phyloP scores from a whole-genome alignment of 164 flowering plant genomes.

The Vitis rupestris region DNA sequence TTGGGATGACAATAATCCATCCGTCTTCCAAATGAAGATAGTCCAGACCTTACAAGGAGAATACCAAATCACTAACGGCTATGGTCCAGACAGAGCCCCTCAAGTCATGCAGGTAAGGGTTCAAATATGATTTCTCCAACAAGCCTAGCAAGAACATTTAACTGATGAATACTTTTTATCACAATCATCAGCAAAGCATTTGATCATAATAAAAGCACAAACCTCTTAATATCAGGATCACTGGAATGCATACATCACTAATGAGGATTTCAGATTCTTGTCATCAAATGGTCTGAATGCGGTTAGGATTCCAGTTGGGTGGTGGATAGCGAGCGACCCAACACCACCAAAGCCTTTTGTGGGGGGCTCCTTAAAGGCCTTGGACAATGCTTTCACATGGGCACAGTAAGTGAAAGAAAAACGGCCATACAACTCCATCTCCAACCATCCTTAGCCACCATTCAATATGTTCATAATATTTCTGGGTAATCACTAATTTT shows the following conservation, averaged over 20 bases:
- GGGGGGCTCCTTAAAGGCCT: slow-evolving; percentile 45
- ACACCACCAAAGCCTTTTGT: slow-evolving; percentile 54
- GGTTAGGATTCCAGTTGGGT: slow-evolving; percentile 63
- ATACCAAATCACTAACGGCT: slow-evolving; percentile 61
- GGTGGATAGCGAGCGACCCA: slow-evolving; percentile 64
- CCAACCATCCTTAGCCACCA: no score
- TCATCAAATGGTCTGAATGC: slow-evolving; percentile 44
- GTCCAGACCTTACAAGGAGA: slow-evolving; percentile 34
- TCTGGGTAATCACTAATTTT: neutral
- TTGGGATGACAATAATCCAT: slow-evolving; percentile 51
- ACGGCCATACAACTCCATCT: no score
- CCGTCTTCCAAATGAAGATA: slow-evolving; percentile 40
- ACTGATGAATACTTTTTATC: no score
- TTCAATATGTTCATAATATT: no score
- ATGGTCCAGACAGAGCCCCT: slow-evolving; percentile 45
- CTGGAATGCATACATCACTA: slow-evolving; percentile 45
- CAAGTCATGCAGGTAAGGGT: slow-evolving; percentile 42
- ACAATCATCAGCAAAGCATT: no score
- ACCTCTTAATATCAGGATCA: slow-evolving; percentile 31
- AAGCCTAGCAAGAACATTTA: no score
- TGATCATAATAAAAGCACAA: no score
- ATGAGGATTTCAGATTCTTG: slow-evolving; percentile 53
- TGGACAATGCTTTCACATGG: slow-evolving; percentile 60
- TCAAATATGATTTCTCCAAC: neutral
- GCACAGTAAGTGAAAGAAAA: slow-evolving; percentile 35